Conservation (phyloP, 495 filamentous ascomycete genomes). For the Parathielavia hyrcaniae region DNA sequence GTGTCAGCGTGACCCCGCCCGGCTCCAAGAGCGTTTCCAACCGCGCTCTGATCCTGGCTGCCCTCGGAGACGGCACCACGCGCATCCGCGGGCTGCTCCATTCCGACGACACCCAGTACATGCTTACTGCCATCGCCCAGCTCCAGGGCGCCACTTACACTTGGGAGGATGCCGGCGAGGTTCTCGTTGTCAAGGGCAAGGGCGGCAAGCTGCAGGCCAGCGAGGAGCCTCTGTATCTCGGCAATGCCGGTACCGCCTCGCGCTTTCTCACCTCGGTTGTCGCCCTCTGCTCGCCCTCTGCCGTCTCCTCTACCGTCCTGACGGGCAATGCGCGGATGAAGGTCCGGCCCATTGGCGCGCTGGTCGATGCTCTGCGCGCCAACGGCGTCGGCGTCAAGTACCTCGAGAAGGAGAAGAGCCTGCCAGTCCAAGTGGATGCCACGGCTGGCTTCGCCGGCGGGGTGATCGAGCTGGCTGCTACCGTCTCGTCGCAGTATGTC, state of each 20-base stretch:
- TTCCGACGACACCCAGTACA: constrained; percentile 95
- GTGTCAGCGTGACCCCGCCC: constrained; percentile 76
- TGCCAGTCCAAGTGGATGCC: constrained; percentile 78
- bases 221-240: constrained; percentile 74
- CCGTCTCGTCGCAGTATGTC: constrained; percentile 94
- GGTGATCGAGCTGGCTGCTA: constrained; percentile 84
- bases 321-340: constrained; percentile 98
- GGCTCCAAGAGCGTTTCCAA: constrained; percentile 99
- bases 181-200: constrained; percentile 83
- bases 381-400: constrained; percentile 84
- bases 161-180: constrained; percentile 89
- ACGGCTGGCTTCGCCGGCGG: constrained; percentile 85
- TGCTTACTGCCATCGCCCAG: constrained; percentile 79
- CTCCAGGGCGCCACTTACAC: constrained; percentile 86
- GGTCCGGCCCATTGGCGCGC: constrained; percentile 80
- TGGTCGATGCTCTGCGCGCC: constrained; percentile 82
- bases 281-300: constrained; percentile 64
- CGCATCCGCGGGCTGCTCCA: constrained; percentile 87
- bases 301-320: constrained; percentile 62
- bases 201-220: constrained; percentile 78
- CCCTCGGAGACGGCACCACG: constrained; percentile 79
- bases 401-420: constrained; percentile 67
- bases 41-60: constrained; percentile 84
- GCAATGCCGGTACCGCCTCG: constrained; percentile 94
- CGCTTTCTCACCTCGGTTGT: constrained; percentile 92